Percentiles rank a stretch among this genome's conserved stretches.
Conservation (phyloP, 1,284 basidiomycete species). For the Omphalotus olearius region DNA sequence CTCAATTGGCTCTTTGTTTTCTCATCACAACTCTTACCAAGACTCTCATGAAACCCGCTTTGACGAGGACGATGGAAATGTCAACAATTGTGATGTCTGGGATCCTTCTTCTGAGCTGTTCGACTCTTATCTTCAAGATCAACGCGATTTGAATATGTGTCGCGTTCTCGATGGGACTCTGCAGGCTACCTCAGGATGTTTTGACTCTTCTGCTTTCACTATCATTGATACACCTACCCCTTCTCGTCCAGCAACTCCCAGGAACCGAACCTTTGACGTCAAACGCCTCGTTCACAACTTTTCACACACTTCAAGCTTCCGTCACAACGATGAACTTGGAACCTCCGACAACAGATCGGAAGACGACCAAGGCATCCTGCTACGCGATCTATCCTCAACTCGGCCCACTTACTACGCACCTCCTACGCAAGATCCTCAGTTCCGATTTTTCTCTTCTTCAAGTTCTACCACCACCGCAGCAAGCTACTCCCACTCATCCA, state of each 20-base stretch:
- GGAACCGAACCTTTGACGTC: neutral
- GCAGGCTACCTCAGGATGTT: neutral
- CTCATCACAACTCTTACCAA: conserved; percentile 8
- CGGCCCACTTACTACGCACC: neutral
- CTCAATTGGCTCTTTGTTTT: conserved; percentile 22
- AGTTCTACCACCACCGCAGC: neutral
- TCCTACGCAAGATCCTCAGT: neutral
- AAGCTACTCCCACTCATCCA: neutral
- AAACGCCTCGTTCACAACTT: conserved; percentile 1
- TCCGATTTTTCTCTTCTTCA: neutral
- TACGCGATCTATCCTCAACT: neutral
- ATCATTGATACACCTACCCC: conserved; percentile 9
- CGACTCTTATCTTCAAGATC: neutral
- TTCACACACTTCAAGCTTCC: neutral
- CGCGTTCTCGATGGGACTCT: neutral
- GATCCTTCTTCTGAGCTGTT: conserved; percentile 11
- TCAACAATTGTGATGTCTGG: conserved; percentile 10
- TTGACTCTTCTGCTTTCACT: neutral
- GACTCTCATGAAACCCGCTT: neutral
- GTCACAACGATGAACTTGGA: neutral
- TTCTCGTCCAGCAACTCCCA: conserved; percentile 8
- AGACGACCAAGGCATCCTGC: neutral
- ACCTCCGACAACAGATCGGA: neutral
- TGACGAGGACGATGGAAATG: neutral
- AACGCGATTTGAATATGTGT: neutral